Percentiles rank a stretch among this genome's conserved stretches.
phyloP scores from a whole-genome alignment of 2,329 filamentous ascomycete genomes.

The Cladosporium phlei region DNA sequence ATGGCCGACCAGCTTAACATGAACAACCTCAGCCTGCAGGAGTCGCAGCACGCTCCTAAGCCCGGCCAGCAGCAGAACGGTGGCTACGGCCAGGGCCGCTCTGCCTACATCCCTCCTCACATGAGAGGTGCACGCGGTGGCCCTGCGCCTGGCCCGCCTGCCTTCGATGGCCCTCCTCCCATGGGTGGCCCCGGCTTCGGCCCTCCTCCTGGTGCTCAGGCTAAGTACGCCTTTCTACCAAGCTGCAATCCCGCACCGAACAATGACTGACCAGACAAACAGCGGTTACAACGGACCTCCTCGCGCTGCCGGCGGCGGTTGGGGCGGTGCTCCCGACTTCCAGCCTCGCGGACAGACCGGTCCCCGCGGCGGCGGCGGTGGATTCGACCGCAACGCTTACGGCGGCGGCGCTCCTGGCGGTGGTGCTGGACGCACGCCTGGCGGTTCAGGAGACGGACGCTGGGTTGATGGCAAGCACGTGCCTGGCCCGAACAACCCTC shows the following conservation, averaged over 20 bases:
- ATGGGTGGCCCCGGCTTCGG: conserved; percentile 55
- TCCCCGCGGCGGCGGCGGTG: conserved; percentile 3
- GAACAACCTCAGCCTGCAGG: conserved; percentile 66
- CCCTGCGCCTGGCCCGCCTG: conserved; percentile 41
- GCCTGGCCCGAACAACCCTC: conserved; percentile 79
- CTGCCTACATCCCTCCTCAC: conserved; percentile 80
- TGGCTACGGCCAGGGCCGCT: conserved; percentile 49
- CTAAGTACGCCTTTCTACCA: conserved; percentile 41
- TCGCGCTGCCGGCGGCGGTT: conserved; percentile 40
- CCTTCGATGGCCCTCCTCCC: conserved; percentile 50
- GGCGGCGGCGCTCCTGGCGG: conserved; percentile 48
- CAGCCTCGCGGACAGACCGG: conserved; percentile 39
- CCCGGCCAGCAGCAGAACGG: conserved; percentile 36
- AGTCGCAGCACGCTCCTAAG: conserved; percentile 55
- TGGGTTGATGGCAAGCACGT: conserved; percentile 98
- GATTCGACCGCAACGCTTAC: conserved; percentile 61
- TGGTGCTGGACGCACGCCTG: conserved; percentile 53
- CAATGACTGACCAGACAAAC: too few relatives aligned
- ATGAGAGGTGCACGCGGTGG: conserved; percentile 53
- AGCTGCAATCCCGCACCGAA: conserved; percentile 31
- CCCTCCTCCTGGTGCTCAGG: conserved; percentile 60
- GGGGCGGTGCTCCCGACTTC: conserved; percentile 54
- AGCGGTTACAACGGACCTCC: conserved; percentile 45
- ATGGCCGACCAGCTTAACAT: conserved; percentile 86
- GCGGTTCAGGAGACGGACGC: conserved; percentile 88